Evolutionary conservation across 768 basidiomycete species (phyloP), one percentile per base, ranked within the genome.

Genomic region (Leccinum arenicola): DNA sequence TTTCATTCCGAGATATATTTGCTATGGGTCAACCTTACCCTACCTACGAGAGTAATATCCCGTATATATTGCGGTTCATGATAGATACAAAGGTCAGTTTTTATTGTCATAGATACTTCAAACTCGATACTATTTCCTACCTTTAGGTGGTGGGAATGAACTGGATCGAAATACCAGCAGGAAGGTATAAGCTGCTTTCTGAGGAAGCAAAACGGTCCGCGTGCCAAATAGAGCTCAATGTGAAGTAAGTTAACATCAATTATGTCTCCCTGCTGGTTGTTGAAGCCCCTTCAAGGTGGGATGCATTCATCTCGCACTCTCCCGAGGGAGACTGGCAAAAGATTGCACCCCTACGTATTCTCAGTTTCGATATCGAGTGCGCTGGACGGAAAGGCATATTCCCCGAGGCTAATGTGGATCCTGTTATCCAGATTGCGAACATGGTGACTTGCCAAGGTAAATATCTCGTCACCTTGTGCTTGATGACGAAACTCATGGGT

Each of bases 281-380:
- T 66, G 23, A 69, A 47, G 50, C 51, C 33, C 7, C 19, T 17
- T 6, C 19, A 57, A 96, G 95, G 72, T 94, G 87, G 76, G 82
- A 95, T 59, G 79, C 81, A 21, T 89, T 99, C 67, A 87, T 91
- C 55, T 97, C 97, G 2, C 90, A 99, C 74, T 75, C 88, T 4
- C 91, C 97, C 1, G 97, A 98, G 70, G 95, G 89, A 2, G 81
- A 85, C 45, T 98, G 96, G 92, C 89, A 92, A 2, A 88, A 85
- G 61, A 86, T 96, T 53, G 96, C 97, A 0, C 97, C 97, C 0
- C 77, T 98, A 0, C 86, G 97, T 17, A 91, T 98, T 67, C 81
- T 99, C 31, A 95, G 93, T 67, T 99, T 99, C 67, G 97, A 99
- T 84, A 98, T 99, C 66, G 97, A 99, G 75, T 99, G 97, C 74